Conservation (phyloP, 176 grass and related monocot species). For the Eleusine indica region DNA sequence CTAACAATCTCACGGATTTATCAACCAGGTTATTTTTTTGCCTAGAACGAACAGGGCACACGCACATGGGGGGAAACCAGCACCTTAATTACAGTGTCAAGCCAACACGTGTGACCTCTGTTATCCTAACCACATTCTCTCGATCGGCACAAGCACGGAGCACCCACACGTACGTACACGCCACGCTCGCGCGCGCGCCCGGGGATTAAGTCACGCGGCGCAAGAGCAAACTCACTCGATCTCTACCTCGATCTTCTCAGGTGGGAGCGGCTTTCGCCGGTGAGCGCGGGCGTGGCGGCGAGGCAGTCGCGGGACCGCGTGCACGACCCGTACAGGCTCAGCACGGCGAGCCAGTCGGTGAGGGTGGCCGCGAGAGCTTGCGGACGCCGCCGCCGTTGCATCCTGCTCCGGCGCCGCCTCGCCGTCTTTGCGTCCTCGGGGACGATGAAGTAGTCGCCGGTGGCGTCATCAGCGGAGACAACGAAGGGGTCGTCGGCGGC, state of each 20-base stretch:
- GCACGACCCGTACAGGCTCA: conserved; percentile 56
- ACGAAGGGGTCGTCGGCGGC: conserved; percentile 25
- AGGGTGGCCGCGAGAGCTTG: conserved; percentile 36
- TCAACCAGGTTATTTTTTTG: conserved; percentile 29
- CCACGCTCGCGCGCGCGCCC: background rate
- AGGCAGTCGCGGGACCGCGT: conserved; percentile 49
- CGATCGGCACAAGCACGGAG: background rate
- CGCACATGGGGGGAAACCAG: background rate
- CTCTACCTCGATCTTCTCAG: background rate
- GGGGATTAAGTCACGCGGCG: background rate
- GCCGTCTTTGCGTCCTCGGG: conserved; percentile 35
- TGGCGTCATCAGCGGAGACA: background rate
- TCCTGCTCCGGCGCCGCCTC: background rate
- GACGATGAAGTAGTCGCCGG: conserved; percentile 2
- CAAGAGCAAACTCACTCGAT: background rate
- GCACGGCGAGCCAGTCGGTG: conserved; percentile 53
- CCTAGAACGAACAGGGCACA: conserved; percentile 15
- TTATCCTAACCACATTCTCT: conserved; percentile 38
- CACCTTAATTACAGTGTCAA: conserved; percentile 49
- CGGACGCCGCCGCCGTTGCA: conserved; percentile 17
- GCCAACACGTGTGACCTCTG: background rate
- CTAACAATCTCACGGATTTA: background rate
- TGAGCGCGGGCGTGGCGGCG: conserved; percentile 3
- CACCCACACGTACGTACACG: background rate
- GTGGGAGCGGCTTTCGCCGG: conserved; percentile 17